Evolutionary conservation across 495 filamentous ascomycete genomes (phyloP).

Genomic region (Trypethelium eluteriae): DNA sequence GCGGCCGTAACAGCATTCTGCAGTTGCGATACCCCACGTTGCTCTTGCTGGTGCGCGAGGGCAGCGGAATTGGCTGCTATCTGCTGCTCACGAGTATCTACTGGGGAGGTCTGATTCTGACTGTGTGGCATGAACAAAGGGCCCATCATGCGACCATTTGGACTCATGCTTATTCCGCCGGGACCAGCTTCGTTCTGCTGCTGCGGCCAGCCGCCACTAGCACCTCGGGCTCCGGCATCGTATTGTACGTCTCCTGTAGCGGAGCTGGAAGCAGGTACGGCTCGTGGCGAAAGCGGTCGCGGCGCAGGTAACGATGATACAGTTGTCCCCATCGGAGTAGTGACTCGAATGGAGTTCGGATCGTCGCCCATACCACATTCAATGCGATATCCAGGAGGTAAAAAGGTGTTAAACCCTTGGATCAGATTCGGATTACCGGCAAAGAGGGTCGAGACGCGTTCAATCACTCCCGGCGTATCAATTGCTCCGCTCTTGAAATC

Average conservation of each 20-base stretch:
- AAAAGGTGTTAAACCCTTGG: conserved; percentile 97
- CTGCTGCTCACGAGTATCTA: conserved; percentile 35
- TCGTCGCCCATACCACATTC: conserved; percentile 90
- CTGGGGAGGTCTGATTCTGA: not conserved
- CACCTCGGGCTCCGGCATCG: conserved; percentile 19
- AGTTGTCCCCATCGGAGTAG: conserved; percentile 83
- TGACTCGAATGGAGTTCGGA: conserved; percentile 91
- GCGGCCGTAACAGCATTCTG: conserved; percentile 66
- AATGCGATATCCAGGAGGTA: conserved; percentile 94
- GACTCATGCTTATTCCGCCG: not conserved
- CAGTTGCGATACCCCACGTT: conserved; percentile 69
- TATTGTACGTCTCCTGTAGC: conserved; percentile 22
- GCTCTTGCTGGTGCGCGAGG: conserved; percentile 66
- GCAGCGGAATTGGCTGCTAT: conserved; percentile 43
- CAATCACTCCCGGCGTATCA: conserved; percentile 96
- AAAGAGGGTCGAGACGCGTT: conserved; percentile 92
- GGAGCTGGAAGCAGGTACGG: conserved; percentile 25
- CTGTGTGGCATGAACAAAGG: not conserved
- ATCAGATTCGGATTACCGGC: conserved; percentile 94
- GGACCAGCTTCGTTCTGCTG: not conserved
- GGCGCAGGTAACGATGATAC: conserved; percentile 49
- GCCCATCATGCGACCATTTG: not conserved
- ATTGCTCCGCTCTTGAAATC: conserved; percentile 99
- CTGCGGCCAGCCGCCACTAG: conserved; percentile 22
- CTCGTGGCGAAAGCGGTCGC: conserved; percentile 41